Evolutionary conservation across 495 filamentous ascomycete genomes (phyloP).

Genomic region (Margaritispora aquatica): DNA sequence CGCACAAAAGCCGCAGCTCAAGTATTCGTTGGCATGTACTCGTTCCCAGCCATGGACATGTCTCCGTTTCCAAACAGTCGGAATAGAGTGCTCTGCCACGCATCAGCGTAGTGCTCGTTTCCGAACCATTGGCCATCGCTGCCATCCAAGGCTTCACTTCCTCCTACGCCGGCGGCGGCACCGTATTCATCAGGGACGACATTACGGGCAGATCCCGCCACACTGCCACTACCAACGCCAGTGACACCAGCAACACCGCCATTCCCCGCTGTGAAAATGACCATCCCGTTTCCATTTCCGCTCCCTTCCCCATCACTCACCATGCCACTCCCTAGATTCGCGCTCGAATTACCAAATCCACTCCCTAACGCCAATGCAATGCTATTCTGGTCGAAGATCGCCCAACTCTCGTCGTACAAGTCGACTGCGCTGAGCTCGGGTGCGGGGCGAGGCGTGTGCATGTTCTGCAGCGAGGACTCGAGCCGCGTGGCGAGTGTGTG

Average conservation of each 20-base stretch:
- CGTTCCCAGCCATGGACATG: conserved; percentile 9
- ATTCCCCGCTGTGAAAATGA: neutral
- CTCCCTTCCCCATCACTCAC: neutral
- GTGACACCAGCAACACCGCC: neutral
- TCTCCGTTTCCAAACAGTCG: conserved; percentile 25
- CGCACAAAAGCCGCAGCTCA: neutral
- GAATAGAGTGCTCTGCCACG: conserved; percentile 24
- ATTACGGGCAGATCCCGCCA: too few species aligned
- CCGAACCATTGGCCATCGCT: neutral
- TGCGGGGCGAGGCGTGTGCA: conserved; percentile 33
- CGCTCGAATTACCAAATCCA: conserved; percentile 27
- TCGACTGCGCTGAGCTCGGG: conserved; percentile 16
- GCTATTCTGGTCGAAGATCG: conserved; percentile 37
- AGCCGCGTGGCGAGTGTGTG: conserved; percentile 28
- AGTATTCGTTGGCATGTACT: neutral
- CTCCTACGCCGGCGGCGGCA: neutral
- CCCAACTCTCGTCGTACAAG: conserved; percentile 30
- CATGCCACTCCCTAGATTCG: neutral
- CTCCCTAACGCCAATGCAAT: neutral
- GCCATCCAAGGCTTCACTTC: neutral
- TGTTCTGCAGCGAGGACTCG: conserved; percentile 32
- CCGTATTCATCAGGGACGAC: too few species aligned
- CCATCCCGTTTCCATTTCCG: neutral
- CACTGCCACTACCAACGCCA: neutral
- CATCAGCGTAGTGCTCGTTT: conserved; percentile 5